These are phyloP conservation scores for Cutaneotrichosporon spelunceum DNA, from an alignment of 1,284 basidiomycete species.

Conservation along the genomic window DNA sequence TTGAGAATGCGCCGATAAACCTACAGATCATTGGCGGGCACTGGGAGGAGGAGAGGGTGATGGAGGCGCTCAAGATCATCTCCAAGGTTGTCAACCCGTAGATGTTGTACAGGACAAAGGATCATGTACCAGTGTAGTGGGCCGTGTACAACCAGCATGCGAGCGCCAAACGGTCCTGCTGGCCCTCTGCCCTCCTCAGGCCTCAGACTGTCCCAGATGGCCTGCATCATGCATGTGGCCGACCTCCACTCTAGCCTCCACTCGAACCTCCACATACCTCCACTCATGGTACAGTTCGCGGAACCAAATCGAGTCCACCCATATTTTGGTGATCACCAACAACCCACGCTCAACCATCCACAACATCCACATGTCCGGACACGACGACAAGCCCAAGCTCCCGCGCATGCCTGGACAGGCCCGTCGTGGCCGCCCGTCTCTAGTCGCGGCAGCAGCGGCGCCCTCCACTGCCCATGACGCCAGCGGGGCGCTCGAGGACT, in stretches of 20 bases:
- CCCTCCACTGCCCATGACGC: neutral
- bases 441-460: slow-evolving; percentile 17
- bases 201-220: too few species aligned
- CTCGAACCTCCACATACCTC: too few species aligned
- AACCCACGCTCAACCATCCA: neutral
- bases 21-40: slow-evolving; percentile 27
- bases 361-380: slow-evolving; percentile 13
- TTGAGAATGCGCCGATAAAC: slow-evolving; percentile 28
- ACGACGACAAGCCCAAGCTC: slow-evolving; percentile 18
- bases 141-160: too few species aligned
- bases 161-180: too few species aligned
- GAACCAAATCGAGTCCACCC: neutral
- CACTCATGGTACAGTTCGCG: neutral
- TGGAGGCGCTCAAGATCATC: slow-evolving; percentile 25
- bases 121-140: neutral
- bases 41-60: slow-evolving; percentile 32
- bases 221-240: neutral
- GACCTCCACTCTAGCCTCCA: neutral
- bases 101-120: neutral
- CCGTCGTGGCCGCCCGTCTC: slow-evolving; percentile 4
- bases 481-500: neutral
- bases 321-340: neutral
- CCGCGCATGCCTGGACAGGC: slow-evolving; percentile 20
- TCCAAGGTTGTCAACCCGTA: slow-evolving; percentile 15
- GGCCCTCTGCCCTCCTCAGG: too few species aligned